Base-by-base conservation (phyloP, 257 asterid species). In the Rehmannia glutinosa region DNA sequence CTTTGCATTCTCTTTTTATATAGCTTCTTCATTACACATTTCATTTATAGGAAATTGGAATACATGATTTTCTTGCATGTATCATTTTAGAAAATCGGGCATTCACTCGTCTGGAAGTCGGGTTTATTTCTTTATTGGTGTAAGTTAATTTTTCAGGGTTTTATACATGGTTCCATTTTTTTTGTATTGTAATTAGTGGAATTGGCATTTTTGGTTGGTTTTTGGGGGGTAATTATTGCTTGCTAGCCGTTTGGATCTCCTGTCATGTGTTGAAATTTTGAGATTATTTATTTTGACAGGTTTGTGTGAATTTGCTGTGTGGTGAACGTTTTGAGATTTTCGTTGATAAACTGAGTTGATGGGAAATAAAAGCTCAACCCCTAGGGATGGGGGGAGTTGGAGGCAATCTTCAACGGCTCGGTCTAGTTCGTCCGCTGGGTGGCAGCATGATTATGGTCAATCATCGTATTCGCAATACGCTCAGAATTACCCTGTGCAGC, bases 361-460 rank as follows among this genome's bases (percentile, higher is more conserved):
- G 58, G 58, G 58, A 51, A 51, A 51, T 33, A 51, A 51, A 51
- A 51, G 58, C 58, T 51, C 97, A 12, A 89, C 84, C 70, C 64
- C 81, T n/a, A 71, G 62, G 28, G 49, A 47, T 38, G 90, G 64
- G 58, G 36, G 8, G 3, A 78, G 67, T 62, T 62, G 73, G 81
- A 85, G 86, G 68, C 92, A 71, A 73, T 62, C 90, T 64, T 77
- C 96, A 16, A 56, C 81, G 24, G 10, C 61, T 41, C 80, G 70
- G 69, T 63, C 91, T 8, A 65, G 79, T 66, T 65, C 91, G n/a
- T 75, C 96, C 0, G 78, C 95, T 9, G 83, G 88, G 65, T 80
- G 83, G 90, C 85, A 75, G 68, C 85, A 86, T 8, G 62, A 78
- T 63, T 50, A 73, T 68, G 66, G 83, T 42, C 97, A 73, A 27